Conservation (phyloP, 768 basidiomycete genomes). For the Trametes meyenii region DNA sequence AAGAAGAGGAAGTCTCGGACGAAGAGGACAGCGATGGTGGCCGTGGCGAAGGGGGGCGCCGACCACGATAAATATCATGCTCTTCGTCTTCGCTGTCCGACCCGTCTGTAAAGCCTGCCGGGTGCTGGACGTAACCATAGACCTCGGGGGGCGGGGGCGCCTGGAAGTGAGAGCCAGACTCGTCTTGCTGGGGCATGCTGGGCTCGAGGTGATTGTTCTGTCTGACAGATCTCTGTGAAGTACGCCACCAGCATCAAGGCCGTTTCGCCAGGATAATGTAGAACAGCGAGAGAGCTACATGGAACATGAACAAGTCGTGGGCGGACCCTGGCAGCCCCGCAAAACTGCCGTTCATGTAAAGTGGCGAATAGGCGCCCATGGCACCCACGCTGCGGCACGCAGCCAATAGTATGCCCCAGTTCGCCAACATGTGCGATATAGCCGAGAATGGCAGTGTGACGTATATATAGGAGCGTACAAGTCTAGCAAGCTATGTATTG, state of each 20-base stretch:
- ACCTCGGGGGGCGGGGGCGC: conserved; percentile 13
- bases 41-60: conserved; percentile 39
- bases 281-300: conserved; percentile 16
- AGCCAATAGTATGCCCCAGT: neutral
- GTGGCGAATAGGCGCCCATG: conserved; percentile 5
- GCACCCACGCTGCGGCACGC: neutral
- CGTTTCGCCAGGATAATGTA: conserved; percentile 3
- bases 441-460: neutral
- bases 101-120: conserved; percentile 8
- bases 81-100: conserved; percentile 32
- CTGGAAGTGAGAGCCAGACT: conserved; percentile 8
- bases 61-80: conserved; percentile 66
- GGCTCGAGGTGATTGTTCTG: neutral
- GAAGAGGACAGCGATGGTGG: conserved; percentile 35
- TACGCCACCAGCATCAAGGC: conserved; percentile 16
- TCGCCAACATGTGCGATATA: neutral
- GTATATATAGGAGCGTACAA: neutral
- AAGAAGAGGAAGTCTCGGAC: conserved; percentile 42
- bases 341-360: conserved; percentile 3
- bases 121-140: conserved; percentile 19
- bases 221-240: neutral
- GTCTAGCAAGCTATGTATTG: neutral
- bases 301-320: conserved; percentile 18
- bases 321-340: conserved; percentile 1
- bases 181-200: conserved; percentile 15